phyloP scores from a whole-genome alignment of 768 basidiomycete genomes.

The Panaeolus papilionaceus region DNA sequence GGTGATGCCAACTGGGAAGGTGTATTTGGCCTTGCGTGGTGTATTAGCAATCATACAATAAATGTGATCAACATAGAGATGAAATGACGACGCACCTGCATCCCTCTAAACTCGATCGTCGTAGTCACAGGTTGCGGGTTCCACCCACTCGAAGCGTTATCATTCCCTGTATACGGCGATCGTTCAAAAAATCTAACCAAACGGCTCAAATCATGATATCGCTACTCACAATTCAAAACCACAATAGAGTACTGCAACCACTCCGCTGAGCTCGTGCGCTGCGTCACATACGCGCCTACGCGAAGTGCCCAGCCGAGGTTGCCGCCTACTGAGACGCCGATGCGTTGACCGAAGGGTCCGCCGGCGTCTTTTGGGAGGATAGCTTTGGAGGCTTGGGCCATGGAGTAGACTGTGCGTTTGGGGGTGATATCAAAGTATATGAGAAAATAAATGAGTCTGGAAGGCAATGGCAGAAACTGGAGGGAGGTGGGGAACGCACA shows the following conservation, averaged over 20 bases:
- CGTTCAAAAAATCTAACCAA: background rate
- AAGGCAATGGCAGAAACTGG: too few relatives aligned
- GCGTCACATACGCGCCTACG: conserved; percentile 73
- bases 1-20: conserved; percentile 79
- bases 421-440: too few relatives aligned
- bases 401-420: conserved; percentile 57
- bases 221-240: conserved; percentile 67
- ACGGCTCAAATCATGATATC: background rate
- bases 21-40: conserved; percentile 58
- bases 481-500: conserved; percentile 44
- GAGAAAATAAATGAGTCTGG: too few relatives aligned
- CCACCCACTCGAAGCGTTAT: conserved; percentile 54
- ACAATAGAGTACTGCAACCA: conserved; percentile 74
- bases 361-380: conserved; percentile 70
- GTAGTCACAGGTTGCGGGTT: conserved; percentile 59
- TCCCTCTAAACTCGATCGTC: conserved; percentile 70
- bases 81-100: conserved; percentile 49
- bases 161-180: conserved; percentile 46
- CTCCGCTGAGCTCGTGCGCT: conserved; percentile 56
- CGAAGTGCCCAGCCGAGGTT: conserved; percentile 59
- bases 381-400: conserved; percentile 80
- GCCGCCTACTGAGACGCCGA: conserved; percentile 68
- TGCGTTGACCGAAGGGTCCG: conserved; percentile 73
- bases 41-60: too few relatives aligned
- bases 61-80: conserved; percentile 2